Base-by-base conservation (phyloP, 116 monocot species). In the Cymodocea nodosa region DNA sequence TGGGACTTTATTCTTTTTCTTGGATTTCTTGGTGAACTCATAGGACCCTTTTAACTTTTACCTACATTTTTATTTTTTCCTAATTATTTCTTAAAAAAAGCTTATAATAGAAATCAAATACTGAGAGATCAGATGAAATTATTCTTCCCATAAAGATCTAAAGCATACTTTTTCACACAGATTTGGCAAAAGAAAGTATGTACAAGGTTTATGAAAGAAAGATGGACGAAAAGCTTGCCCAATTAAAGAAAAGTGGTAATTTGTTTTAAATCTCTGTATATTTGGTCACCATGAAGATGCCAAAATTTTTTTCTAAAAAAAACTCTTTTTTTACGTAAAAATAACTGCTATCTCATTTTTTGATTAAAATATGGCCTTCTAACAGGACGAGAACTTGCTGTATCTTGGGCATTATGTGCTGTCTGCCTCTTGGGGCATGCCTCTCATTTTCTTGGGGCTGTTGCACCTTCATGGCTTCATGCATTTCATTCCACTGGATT, bases 361-460 rank as follows among this genome's bases (percentile, higher is more conserved):
- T 64, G 63, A 52, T 59, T 48, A 60, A 62, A 40, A 17, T 63
- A 55, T 52, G 25, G 15, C 53, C 30, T 50, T 67, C 5, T 35
- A 61, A 69, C 74, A 92, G 92, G 98, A 81, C 78, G 80, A 74
- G 92, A 86, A 18, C 98, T 98, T 82, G 89, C 82, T 66, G 84
- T 92, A 37, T 98, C 98, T n/a, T 98, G 92, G 92, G 84, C 86
- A 53, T 80, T 98, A 74, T 98, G 98, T 80, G 86, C 98, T 55
- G 92, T 89, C 23, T 98, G 98, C 74, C 82, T 98, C 30, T 15
- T 92, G 59, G 98, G 98, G 48, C 98, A 98, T 75, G 35, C 63
- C 59, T 79, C 86, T 70, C 98, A 98, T 84, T 81, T 92, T 35
- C 64, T 92, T 67, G 82, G 78, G 67, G 76, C 79, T 30, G 82